Conservation (phyloP, 805 yeast species). For the Candida chilensis region DNA sequence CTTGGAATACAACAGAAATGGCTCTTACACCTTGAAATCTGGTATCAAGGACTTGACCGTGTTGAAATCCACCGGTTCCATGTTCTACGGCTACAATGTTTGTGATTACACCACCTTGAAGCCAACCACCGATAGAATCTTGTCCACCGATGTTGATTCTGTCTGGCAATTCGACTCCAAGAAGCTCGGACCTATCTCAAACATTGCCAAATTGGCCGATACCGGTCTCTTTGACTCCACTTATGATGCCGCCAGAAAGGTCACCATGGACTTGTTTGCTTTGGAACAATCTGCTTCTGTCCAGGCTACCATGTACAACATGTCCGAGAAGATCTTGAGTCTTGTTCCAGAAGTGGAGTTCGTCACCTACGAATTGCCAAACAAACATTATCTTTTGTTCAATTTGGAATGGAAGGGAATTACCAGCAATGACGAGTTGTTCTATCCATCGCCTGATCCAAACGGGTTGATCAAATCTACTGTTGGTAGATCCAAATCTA, state of each 20-base stretch:
- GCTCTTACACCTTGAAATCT: slow-evolving; percentile 53
- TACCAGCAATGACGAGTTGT: slow-evolving; percentile 71
- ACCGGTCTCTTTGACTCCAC: slow-evolving; percentile 58
- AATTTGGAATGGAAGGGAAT: slow-evolving; percentile 82
- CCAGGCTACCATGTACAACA: slow-evolving; percentile 95
- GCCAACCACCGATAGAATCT: slow-evolving; percentile 77
- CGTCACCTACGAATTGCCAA: slow-evolving; percentile 76
- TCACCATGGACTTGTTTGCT: slow-evolving; percentile 74
- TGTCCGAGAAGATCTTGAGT: slow-evolving; percentile 66
- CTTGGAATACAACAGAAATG: slow-evolving; percentile 40
- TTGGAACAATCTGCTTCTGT: slow-evolving; percentile 87
- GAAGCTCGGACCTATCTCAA: slow-evolving; percentile 38
- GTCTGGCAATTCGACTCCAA: slow-evolving; percentile 56
- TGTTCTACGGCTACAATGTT: slow-evolving; percentile 79
- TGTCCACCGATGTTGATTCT: slow-evolving; percentile 80
- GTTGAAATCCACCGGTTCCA: slow-evolving; percentile 84
- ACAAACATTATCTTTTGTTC: slow-evolving; percentile 82
- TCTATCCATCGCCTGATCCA: slow-evolving; percentile 88
- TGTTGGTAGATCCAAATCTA: slow-evolving; percentile 65
- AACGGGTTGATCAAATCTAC: slow-evolving; percentile 86
- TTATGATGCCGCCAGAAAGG: slow-evolving; percentile 51
- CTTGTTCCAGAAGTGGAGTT: slow-evolving; percentile 45
- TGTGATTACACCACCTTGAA: slow-evolving; percentile 86
- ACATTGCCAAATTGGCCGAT: slow-evolving; percentile 42
- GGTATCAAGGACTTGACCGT: slow-evolving; percentile 75